Conservation (phyloP, 495 filamentous ascomycete genomes). For the Viridothelium virens region DNA sequence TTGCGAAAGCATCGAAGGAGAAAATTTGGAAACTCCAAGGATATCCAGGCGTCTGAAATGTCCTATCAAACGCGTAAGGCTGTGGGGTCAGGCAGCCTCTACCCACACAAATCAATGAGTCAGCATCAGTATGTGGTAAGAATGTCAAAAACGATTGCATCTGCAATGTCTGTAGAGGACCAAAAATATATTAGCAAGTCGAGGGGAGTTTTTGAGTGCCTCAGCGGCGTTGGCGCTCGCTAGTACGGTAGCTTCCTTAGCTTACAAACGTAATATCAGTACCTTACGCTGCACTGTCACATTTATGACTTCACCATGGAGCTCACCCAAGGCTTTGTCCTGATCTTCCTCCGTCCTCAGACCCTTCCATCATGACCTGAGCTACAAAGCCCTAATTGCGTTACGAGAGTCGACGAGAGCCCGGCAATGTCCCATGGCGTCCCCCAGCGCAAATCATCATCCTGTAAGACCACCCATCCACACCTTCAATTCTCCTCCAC, state of each 20-base stretch:
- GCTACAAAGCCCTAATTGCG: background rate
- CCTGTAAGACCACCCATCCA: conserved; percentile 19
- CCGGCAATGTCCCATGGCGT: conserved; percentile 29
- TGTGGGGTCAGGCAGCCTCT: too few relatives aligned
- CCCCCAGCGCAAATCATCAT: conserved; percentile 24
- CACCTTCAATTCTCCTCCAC: background rate
- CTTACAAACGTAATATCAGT: background rate
- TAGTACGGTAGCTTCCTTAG: background rate
- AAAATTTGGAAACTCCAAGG: too few relatives aligned
- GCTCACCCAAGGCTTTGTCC: background rate
- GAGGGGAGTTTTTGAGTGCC: too few relatives aligned
- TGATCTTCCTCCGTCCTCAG: background rate
- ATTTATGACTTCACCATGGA: conserved; percentile 8
- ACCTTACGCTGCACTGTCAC: background rate
- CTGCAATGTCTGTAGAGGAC: too few relatives aligned
- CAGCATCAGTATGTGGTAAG: too few relatives aligned
- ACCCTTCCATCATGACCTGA: background rate
- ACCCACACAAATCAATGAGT: too few relatives aligned
- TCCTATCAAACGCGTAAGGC: too few relatives aligned
- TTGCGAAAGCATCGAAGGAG: too few relatives aligned
- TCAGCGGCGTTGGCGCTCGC: background rate
- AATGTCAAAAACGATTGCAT: too few relatives aligned
- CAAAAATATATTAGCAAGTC: too few relatives aligned
- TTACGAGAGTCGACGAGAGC: conserved; percentile 10
- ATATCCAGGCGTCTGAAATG: too few relatives aligned